phyloP scores from a whole-genome alignment of 345 rosid species.

The Heritiera fomes region DNA sequence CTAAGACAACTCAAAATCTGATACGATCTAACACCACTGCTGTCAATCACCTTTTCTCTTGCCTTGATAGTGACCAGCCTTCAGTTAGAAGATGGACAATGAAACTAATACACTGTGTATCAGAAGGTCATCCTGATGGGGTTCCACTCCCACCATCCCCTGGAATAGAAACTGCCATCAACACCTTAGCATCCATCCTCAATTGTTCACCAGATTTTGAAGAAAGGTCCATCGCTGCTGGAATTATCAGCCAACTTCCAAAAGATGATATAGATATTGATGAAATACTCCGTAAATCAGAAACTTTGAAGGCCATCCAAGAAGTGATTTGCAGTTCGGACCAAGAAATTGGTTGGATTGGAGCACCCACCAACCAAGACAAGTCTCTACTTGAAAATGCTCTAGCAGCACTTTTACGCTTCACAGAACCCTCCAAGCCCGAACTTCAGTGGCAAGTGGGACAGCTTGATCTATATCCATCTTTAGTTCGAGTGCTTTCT shows the following conservation, averaged over 20 bases:
- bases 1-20: constrained; percentile 36
- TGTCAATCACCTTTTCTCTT: constrained; percentile 40
- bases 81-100: constrained; percentile 39
- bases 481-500: constrained; percentile 46
- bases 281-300: constrained; percentile 45
- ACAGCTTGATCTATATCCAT: constrained; percentile 41
- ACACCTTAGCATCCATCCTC: constrained; percentile 38
- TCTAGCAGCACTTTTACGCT: constrained; percentile 48
- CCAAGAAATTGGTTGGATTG: constrained; percentile 26
- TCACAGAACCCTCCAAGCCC: constrained; percentile 50
- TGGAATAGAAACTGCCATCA: constrained; percentile 42
- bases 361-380: constrained; percentile 16
- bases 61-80: constrained; percentile 32
- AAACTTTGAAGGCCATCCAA: constrained; percentile 48
- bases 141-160: constrained; percentile 51
- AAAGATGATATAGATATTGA: constrained; percentile 45
- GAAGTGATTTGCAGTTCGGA: constrained; percentile 43
- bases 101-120: constrained; percentile 43
- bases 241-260: constrained; percentile 52
- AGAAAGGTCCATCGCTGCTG: constrained; percentile 53
- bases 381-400: constrained; percentile 47
- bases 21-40: constrained; percentile 34
- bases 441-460: constrained; percentile 51
- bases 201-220: constrained; percentile 37
- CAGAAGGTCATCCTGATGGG: constrained; percentile 42